phyloP scores from a whole-genome alignment of 768 basidiomycete species.

The Kwoniella dendrophila region DNA sequence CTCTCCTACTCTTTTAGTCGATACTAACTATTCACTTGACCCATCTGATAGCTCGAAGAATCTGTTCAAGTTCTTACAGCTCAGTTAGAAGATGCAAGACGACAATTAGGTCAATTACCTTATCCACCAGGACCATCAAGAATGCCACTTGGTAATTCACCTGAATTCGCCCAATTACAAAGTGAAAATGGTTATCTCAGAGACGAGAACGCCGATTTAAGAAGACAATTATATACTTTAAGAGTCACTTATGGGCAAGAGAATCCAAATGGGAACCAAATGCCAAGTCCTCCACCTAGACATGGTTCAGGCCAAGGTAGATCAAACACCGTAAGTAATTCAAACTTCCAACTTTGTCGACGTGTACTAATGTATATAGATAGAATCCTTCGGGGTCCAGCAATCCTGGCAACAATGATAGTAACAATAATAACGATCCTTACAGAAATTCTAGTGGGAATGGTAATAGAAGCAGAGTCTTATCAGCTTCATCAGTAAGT shows the following conservation, averaged over 20 bases:
- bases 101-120: slow-evolving; percentile 36
- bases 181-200: slow-evolving; percentile 46
- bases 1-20: not conserved
- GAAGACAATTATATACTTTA: slow-evolving; percentile 35
- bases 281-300: slow-evolving; percentile 23
- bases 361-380: not conserved
- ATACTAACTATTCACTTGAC: not conserved
- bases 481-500: slow-evolving; percentile 40
- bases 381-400: slow-evolving; percentile 4
- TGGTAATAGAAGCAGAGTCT: slow-evolving; percentile 29
- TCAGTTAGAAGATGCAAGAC: slow-evolving; percentile 47
- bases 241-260: slow-evolving; percentile 11
- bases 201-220: slow-evolving; percentile 48
- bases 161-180: slow-evolving; percentile 31
- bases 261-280: slow-evolving; percentile 11
- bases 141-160: slow-evolving; percentile 27
- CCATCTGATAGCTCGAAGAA: slow-evolving; percentile 47
- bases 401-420: not conserved
- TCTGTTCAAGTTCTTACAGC: slow-evolving; percentile 41
- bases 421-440: not conserved
- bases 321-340: slow-evolving; percentile 17
- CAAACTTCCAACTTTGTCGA: too few species aligned
- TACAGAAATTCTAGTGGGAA: slow-evolving; percentile 19
- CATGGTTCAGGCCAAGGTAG: slow-evolving; percentile 20
- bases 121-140: slow-evolving; percentile 22